These are phyloP conservation scores for Polytrichum commune DNA, from an alignment of 225 moss, liverwort and hornwort species.

Conservation along the genomic window DNA sequence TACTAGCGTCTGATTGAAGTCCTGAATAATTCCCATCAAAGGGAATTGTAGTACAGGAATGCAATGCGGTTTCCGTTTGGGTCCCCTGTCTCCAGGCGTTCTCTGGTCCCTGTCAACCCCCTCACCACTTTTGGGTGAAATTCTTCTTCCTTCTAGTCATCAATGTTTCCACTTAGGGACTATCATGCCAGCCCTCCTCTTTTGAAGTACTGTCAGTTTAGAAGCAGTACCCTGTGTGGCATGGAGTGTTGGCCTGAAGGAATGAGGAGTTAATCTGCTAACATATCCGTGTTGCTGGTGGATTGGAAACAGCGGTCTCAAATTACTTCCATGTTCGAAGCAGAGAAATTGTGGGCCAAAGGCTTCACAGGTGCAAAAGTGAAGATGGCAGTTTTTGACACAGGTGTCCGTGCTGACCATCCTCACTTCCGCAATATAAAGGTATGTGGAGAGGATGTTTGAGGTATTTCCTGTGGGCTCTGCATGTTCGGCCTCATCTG, in stretches of 20 bases:
- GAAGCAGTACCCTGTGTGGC: slow-evolving; percentile 10
- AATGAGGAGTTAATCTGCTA: slow-evolving; percentile 1
- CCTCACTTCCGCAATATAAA: slow-evolving; percentile 97
- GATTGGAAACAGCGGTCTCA: slow-evolving; percentile 72
- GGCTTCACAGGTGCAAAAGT: slow-evolving; percentile 83
- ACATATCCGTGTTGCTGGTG: slow-evolving; percentile 11
- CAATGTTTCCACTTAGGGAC: no score
- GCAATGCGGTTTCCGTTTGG: no score
- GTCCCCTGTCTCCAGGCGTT: no score
- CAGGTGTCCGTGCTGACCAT: slow-evolving; percentile 90
- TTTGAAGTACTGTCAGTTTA: not conserved
- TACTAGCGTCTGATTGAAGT: no score
- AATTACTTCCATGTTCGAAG: slow-evolving; percentile 95
- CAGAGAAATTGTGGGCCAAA: slow-evolving; percentile 82
- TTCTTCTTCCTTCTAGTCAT: no score
- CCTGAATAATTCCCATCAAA: no score
- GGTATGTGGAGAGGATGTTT: slow-evolving; percentile 33
- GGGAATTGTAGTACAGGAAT: no score
- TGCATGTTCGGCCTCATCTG: no score
- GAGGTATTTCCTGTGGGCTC: not conserved
- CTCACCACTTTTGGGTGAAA: no score
- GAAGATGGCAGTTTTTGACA: slow-evolving; percentile 98
- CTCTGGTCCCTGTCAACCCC: no score
- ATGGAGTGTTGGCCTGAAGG: not conserved
- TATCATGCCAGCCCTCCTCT: no score